Percentiles rank a stretch among this genome's conserved stretches.
Conservation (phyloP, 257 asterid genomes). For the Solanum boliviense region DNA sequence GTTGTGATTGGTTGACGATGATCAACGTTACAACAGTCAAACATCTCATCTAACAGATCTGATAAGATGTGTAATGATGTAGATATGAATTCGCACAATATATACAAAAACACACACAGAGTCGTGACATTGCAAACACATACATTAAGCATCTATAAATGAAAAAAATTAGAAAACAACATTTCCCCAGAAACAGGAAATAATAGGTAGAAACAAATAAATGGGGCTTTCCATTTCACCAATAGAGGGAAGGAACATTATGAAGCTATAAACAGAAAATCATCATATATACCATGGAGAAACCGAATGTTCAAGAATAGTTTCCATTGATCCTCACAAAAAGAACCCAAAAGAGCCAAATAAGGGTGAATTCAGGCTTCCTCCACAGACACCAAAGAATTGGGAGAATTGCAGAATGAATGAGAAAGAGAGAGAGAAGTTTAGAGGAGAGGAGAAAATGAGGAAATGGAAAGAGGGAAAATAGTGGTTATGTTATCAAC, state of each 20-base stretch:
- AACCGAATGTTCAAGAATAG: background rate
- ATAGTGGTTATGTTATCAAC: slow-evolving; percentile 18
- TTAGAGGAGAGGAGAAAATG: slow-evolving; percentile 9
- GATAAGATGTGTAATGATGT: background rate
- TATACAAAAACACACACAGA: background rate
- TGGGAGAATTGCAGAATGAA: slow-evolving; percentile 16
- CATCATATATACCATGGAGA: background rate
- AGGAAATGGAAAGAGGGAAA: background rate
- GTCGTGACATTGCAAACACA: background rate
- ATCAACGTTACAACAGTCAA: background rate
- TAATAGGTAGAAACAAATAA: background rate
- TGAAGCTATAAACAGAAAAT: background rate
- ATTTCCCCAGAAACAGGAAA: background rate
- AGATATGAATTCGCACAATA: background rate
- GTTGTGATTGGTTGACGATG: background rate
- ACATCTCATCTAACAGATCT: background rate
- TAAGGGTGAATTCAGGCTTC: background rate
- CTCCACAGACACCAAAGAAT: slow-evolving; percentile 35
- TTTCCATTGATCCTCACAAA: background rate
- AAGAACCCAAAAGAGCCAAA: background rate
- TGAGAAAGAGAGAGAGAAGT: background rate
- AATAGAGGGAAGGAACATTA: no score
- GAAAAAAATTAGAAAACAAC: background rate
- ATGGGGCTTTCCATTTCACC: no score
- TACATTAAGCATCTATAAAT: background rate